Evolutionary conservation across 768 basidiomycete species (phyloP).

Genomic region (Pisolithus albus): DNA sequence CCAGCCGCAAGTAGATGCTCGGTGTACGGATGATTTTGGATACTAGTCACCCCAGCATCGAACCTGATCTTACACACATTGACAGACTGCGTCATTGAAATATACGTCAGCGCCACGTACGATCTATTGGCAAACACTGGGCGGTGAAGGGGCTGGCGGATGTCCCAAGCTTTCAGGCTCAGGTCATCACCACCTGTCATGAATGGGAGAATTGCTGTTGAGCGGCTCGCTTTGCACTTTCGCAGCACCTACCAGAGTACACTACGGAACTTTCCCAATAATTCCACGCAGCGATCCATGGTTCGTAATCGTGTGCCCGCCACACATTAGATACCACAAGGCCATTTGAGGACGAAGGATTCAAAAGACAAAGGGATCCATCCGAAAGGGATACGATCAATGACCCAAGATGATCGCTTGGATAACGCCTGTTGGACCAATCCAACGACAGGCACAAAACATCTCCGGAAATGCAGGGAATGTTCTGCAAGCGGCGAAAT

Average conservation of each 20-base stretch:
- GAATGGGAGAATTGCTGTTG: neutral
- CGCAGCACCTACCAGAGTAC: constrained; percentile 62
- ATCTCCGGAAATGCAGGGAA: constrained; percentile 46
- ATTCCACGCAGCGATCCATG: constrained; percentile 91
- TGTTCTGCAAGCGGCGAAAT: constrained; percentile 34
- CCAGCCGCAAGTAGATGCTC: constrained; percentile 88
- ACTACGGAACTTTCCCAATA: constrained; percentile 75
- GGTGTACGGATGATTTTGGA: constrained; percentile 73
- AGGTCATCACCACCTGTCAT: constrained; percentile 85
- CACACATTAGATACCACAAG: constrained; percentile 52
- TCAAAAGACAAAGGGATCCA: constrained; percentile 62
- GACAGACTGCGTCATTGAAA: neutral
- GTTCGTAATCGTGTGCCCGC: constrained; percentile 89
- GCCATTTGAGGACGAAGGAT: constrained; percentile 37
- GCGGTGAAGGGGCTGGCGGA: constrained; percentile 50
- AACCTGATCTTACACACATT: constrained; percentile 46
- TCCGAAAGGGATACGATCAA: constrained; percentile 80
- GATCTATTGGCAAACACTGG: constrained; percentile 71
- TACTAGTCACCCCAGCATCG: constrained; percentile 86
- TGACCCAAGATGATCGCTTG: constrained; percentile 46
- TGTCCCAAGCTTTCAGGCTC: constrained; percentile 87
- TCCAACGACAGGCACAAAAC: constrained; percentile 86
- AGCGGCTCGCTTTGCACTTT: neutral
- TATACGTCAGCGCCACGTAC: constrained; percentile 29
- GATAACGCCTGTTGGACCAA: constrained; percentile 70